Base-by-base conservation (phyloP, 306 rosid genomes). In the Oxytropis ochrocephala region DNA sequence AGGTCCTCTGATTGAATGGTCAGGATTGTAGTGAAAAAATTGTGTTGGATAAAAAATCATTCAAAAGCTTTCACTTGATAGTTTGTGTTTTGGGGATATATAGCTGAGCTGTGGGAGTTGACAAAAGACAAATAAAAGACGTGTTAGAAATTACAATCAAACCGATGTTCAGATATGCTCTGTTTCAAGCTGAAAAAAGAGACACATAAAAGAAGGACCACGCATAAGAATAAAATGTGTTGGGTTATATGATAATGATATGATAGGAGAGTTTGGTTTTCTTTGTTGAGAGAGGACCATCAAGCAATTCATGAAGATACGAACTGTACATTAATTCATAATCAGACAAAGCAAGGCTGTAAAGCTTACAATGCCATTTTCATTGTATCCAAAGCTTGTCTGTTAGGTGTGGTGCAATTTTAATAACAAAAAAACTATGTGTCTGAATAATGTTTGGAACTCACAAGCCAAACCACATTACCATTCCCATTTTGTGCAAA, bases 401-500 rank as follows among this genome's bases (percentile, higher is more conserved):
- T n/a, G 85, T 88, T 84, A 48, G 94, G 84, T 82, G 49, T 56
- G 61, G 54, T 70, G 74, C 88, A 83, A 75, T 80, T 78, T 62
- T 73, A 70, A 69, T 81, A 83, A 79, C 63, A 73, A 73, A 76
- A 69, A 7, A 64, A 42, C 69, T 64, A 62, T 64, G 44, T 76
- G 83, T 76, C 77, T 55, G 4, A 27, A 14, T 79, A 18, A 72
- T 67, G 76, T 82, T 74, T 73, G 12, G 13, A 66, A 66, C 47
- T 81, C 69, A 54, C 75, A 27, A 72, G 71, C 68, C 52, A 74
- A 32, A 69, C 72, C 74, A 81, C 14, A 50, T 44, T 52, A 10
- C 42, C 39, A 19, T 17, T 27, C 1, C 2, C 39, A 29, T 53
- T 70, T 74, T 49, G 35, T 51, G 52, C 38, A 54, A 70, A 36